Conservation (phyloP, 148 eudicot genomes). For the Spergularia bocconei region DNA sequence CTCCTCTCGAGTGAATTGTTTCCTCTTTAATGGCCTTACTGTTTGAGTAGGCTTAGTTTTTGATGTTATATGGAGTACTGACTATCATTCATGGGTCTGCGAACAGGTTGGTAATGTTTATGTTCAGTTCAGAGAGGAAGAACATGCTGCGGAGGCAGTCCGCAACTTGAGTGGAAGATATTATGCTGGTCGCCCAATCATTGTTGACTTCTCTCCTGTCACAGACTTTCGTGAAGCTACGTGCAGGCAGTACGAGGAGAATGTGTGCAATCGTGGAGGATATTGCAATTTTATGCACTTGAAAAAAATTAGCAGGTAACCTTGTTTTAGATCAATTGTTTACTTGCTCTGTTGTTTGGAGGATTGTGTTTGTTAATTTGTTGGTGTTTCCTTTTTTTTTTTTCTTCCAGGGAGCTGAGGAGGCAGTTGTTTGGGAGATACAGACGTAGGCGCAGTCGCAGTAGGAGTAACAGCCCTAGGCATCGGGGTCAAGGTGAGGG, state of each 20-base stretch:
- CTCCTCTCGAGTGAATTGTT: background rate
- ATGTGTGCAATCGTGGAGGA: constrained; percentile 90
- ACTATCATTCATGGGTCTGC: background rate
- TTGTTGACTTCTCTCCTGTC: constrained; percentile 94
- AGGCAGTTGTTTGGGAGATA: constrained; percentile 76
- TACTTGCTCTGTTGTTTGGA: background rate
- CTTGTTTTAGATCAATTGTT: background rate
- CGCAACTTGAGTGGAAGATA: constrained; percentile 78
- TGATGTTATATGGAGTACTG: background rate
- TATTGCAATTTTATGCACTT: constrained; percentile 96
- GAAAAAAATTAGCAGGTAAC: constrained; percentile 87
- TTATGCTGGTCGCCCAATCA: constrained; percentile 93
- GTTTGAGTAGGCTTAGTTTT: background rate
- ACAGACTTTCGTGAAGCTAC: constrained; percentile 97
- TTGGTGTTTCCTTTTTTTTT: background rate
- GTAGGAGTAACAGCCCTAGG: constrained; percentile 81
- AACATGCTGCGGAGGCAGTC: constrained; percentile 82
- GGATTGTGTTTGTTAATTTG: background rate
- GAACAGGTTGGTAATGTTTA: constrained; percentile 91
- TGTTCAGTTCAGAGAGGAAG: constrained; percentile 92
- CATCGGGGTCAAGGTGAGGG: constrained; percentile 62
- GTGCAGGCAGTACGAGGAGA: constrained; percentile 91
- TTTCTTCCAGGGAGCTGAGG: constrained; percentile 66
- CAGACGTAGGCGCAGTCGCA: constrained; percentile 68
- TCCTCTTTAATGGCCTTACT: background rate